A percentile compares a stretch with the other conserved stretches of the same genome.
These are phyloP conservation scores for Vitis amurensis DNA, from an alignment of 164 flowering plant genomes.

Conservation along the genomic window DNA sequence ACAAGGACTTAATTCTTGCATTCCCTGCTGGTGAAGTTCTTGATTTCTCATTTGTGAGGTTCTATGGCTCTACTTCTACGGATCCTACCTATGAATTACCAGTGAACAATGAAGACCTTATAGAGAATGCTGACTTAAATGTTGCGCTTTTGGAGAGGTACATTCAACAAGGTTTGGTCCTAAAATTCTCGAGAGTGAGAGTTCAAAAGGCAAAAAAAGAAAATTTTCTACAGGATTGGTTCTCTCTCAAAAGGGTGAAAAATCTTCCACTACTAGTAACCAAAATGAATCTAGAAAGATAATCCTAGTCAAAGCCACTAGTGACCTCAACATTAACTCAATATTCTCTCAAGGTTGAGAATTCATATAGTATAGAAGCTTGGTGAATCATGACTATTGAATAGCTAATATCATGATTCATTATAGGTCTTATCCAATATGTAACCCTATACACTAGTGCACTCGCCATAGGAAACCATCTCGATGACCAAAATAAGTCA, in stretches of 20 bases:
- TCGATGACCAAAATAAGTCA: too few species aligned
- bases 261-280: conserved; percentile 15
- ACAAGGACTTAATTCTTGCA: conserved; percentile 29
- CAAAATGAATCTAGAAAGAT: conserved; percentile 53
- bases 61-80: conserved; percentile 6
- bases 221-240: conserved; percentile 11
- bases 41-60: conserved; percentile 27
- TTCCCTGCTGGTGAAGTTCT: conserved; percentile 20
- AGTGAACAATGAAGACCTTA: conserved; percentile 20
- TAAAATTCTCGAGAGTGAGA: conserved; percentile 7
- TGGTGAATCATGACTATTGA: too few species aligned
- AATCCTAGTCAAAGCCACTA: conserved; percentile 68
- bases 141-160: conserved; percentile 16
- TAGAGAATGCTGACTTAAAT: conserved; percentile 13
- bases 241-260: conserved; percentile 16
- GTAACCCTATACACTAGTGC: too few species aligned
- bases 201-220: conserved; percentile 12
- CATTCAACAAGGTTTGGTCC: conserved; percentile 17
- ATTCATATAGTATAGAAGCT: too few species aligned
- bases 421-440: too few species aligned
- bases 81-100: conserved; percentile 14
- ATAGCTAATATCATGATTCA: too few species aligned
- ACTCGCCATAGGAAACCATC: too few species aligned
- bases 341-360: conserved; percentile 37
- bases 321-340: conserved; percentile 58